A percentile compares a stretch with the other conserved stretches of the same genome.
These are phyloP conservation scores for Solanum dulcamara DNA, from an alignment of 257 asterid genomes.

Conservation along the genomic window DNA sequence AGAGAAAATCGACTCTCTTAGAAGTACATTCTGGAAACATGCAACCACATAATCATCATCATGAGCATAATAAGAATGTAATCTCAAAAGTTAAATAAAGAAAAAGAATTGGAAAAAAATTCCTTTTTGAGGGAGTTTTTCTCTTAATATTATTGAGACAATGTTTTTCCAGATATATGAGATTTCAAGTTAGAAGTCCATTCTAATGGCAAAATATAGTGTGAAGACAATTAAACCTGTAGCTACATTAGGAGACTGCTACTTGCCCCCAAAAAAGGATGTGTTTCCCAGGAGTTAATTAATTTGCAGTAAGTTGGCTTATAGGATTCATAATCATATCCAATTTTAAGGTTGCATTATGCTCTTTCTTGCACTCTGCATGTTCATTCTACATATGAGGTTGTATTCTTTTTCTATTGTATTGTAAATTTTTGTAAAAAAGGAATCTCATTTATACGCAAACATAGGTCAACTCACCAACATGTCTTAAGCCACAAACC, in stretches of 20 bases:
- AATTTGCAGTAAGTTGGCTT: not conserved
- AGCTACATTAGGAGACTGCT: not conserved
- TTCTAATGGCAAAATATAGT: not conserved
- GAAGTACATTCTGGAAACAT: not conserved
- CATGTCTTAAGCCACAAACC: not conserved
- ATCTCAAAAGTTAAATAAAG: not conserved
- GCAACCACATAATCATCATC: not conserved
- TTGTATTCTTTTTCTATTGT: no score
- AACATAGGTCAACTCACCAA: not conserved
- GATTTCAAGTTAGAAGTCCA: not conserved
- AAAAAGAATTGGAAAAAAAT: not conserved
- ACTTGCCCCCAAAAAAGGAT: not conserved
- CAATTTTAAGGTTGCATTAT: not conserved
- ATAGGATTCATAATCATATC: not conserved
- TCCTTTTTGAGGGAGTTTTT: not conserved
- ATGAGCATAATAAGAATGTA: not conserved
- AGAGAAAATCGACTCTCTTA: not conserved
- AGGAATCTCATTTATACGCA: no score
- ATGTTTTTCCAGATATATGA: not conserved
- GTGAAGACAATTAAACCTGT: not conserved
- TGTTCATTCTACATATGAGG: not conserved
- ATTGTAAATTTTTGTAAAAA: no score
- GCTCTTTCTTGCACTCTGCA: not conserved
- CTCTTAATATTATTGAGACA: not conserved
- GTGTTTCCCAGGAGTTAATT: not conserved